phyloP scores from a whole-genome alignment of 2,329 filamentous ascomycete genomes.

The Fusarium poae region DNA sequence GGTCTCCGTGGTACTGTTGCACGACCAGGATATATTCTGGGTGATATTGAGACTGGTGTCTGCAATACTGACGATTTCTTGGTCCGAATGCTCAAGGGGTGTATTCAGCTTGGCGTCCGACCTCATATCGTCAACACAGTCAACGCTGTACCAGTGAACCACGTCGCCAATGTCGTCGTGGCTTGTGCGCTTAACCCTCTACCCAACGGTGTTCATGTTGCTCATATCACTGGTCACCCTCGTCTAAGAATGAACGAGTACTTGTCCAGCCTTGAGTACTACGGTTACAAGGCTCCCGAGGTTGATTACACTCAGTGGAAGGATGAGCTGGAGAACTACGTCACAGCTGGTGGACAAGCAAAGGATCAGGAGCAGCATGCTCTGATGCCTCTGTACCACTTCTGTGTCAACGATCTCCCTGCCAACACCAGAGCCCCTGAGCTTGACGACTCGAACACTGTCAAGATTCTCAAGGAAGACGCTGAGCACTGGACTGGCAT shows the following conservation, averaged over 20 bases:
- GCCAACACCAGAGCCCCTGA: constrained; percentile 31
- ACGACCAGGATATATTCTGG: constrained; percentile 87
- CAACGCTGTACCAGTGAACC: constrained; percentile 88
- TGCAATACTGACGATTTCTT: constrained; percentile 92
- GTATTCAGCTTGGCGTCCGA: constrained; percentile 79
- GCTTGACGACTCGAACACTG: constrained; percentile 65
- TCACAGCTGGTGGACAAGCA: constrained; percentile 27
- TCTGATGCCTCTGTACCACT: constrained; percentile 31
- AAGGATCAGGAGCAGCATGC: constrained; percentile 44
- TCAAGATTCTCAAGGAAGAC: constrained; percentile 73
- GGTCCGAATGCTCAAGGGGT: constrained; percentile 87
- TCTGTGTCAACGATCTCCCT: constrained; percentile 28
- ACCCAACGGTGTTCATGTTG: constrained; percentile 65
- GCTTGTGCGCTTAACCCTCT: constrained; percentile 76
- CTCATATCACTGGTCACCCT: constrained; percentile 84
- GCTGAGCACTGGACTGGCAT: constrained; percentile 69
- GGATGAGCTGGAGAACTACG: constrained; percentile 53
- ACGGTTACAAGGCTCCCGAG: constrained; percentile 76
- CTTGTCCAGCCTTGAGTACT: constrained; percentile 76
- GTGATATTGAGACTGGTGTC: constrained; percentile 76
- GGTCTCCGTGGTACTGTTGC: constrained; percentile 82
- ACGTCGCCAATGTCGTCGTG: constrained; percentile 86
- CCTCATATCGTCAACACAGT: constrained; percentile 88
- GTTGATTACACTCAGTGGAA: constrained; percentile 67
- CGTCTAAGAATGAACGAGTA: constrained; percentile 83